These are phyloP conservation scores for Poa annua DNA, from an alignment of 176 grass and related monocot species.

Conservation along the genomic window DNA sequence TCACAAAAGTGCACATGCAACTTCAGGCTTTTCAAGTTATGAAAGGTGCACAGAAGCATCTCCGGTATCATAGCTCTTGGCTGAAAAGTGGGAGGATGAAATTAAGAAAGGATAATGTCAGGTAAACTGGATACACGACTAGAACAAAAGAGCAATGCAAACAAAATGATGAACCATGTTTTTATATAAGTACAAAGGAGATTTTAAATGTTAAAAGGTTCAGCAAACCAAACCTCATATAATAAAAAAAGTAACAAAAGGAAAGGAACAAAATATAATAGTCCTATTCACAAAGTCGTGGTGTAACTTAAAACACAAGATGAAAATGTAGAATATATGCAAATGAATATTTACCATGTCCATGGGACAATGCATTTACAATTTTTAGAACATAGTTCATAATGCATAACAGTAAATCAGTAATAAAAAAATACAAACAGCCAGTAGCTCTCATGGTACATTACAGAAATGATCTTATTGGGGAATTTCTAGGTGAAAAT, in stretches of 20 bases:
- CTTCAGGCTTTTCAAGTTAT: conserved; percentile 36
- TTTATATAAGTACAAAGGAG: background rate
- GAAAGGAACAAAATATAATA: background rate
- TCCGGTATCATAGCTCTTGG: background rate
- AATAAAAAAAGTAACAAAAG: background rate
- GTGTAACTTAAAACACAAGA: background rate
- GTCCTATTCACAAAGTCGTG: background rate
- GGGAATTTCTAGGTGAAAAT: too few species aligned
- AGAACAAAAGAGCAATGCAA: background rate
- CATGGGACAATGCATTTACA: background rate
- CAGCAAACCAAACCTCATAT: background rate
- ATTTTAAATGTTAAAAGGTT: background rate
- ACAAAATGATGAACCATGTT: background rate
- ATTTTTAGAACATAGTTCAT: background rate
- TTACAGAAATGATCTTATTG: too few species aligned
- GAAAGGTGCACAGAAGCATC: conserved; percentile 39
- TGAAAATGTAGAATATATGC: background rate
- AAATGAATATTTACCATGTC: background rate
- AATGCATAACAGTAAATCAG: background rate
- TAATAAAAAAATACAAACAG: too few species aligned
- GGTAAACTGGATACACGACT: background rate
- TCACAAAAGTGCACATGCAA: conserved; percentile 34
- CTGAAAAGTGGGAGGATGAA: background rate
- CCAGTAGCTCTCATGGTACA: too few species aligned
- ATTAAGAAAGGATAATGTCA: background rate